Evolutionary conservation across 805 yeast species (phyloP), one percentile per base, ranked within the genome.

Genomic region (Schwanniomyces pseudopolymorphus): DNA sequence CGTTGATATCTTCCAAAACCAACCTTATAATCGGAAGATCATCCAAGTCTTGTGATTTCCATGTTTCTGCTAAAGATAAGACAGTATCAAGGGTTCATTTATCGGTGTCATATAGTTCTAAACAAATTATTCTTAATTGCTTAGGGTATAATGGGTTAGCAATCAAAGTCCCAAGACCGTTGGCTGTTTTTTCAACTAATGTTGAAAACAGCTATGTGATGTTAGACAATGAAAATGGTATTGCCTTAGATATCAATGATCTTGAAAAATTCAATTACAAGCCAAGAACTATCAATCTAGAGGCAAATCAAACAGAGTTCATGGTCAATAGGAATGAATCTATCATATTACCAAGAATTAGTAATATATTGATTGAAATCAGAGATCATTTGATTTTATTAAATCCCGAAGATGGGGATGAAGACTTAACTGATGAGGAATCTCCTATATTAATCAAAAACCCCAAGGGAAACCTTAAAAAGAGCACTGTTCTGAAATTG

Each of bases 141-240:
- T 63, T 81, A 45, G 97, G 98, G 3, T 79, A 83, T 67, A 92
- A 92, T 63, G 97, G 97, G 9, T 68, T 87, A 42, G 75, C 79
- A 8, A 78, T 90, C 16, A 72, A 78, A 4, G 77, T 89, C 35
- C 94, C 96, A 0, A 66, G 62, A 44, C 56, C 67, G 14, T 72
- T 76, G 44, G 55, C 57, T 13, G 71, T 72, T 14, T 56, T 50
- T 43, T 57, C 59, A 4, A 55, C 63, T 13, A 56, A 55, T 33
- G 44, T 54, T 8, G 46, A 52, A 10, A 54, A 57, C 38, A 54
- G 60, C 31, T 67, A 54, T 44, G 51, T 54, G 9, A 45, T 65
- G 46, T 48, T 54, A 50, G 66, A 64, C 33, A 54, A 54, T 39
- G 61, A 55, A 38, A 49, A 61, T 0, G 60, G 55, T 13, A 49